A percentile compares a stretch with the other conserved stretches of the same genome.
These are phyloP conservation scores for Guyanaporus albipodus DNA, from an alignment of 768 basidiomycete species.

Conservation along the genomic window DNA sequence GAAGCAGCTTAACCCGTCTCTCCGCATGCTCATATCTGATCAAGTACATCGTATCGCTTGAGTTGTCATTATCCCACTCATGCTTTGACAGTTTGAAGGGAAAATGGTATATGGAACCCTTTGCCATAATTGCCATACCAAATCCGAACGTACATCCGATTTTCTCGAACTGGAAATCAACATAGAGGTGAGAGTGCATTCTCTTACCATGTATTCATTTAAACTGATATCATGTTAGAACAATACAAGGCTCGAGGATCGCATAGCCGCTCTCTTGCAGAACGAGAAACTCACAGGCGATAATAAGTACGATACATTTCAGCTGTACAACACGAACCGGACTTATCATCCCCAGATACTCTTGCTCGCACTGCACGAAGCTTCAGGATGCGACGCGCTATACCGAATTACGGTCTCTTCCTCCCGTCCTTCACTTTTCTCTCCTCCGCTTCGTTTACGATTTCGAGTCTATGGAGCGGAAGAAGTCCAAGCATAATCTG, in stretches of 20 bases:
- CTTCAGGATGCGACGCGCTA: slow-evolving; percentile 80
- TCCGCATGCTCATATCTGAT: slow-evolving; percentile 67
- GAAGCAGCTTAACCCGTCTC: slow-evolving; percentile 61
- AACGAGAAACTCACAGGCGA: slow-evolving; percentile 76
- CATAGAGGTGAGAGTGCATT: slow-evolving; percentile 50
- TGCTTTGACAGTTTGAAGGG: slow-evolving; percentile 72
- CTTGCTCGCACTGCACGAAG: slow-evolving; percentile 67
- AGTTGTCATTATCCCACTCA: slow-evolving; percentile 3
- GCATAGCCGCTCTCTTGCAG: slow-evolving; percentile 59
- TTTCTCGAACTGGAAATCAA: slow-evolving; percentile 90
- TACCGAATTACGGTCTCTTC: slow-evolving; percentile 64
- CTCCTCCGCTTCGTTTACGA: slow-evolving; percentile 93
- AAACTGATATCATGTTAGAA: slow-evolving; percentile 39
- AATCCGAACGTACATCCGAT: slow-evolving; percentile 63
- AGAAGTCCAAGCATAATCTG: slow-evolving; percentile 80
- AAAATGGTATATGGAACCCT: slow-evolving; percentile 74
- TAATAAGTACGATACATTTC: slow-evolving; percentile 56
- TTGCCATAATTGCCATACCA: slow-evolving; percentile 65
- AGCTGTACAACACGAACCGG: background rate
- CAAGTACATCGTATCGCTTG: slow-evolving; percentile 46
- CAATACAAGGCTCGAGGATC: slow-evolving; percentile 69
- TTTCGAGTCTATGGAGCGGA: slow-evolving; percentile 69
- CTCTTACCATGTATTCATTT: background rate
- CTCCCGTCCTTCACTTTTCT: slow-evolving; percentile 89
- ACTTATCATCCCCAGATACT: slow-evolving; percentile 51